Evolutionary conservation across 306 rosid species (phyloP), one percentile per base, ranked within the genome.

Genomic region (Medicago lupulina): DNA sequence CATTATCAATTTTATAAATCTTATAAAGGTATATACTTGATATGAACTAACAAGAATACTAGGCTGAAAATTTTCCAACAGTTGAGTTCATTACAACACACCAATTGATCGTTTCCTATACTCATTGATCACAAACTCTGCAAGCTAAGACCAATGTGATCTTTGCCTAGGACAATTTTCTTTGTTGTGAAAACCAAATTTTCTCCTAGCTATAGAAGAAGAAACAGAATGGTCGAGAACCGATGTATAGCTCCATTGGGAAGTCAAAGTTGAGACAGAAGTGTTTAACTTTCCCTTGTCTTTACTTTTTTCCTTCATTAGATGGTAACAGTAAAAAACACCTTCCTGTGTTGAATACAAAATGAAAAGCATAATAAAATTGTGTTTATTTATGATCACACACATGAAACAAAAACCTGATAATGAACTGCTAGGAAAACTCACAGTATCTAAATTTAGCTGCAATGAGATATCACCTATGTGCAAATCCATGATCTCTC

Each of bases 111-210:
- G 13, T 25, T 60, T 31, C 68, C 44, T 62, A 62, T 38, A 36
- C 2, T 49, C 18, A 49, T 16, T n/a, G 4, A 64, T 36, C 28
- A 64, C 49, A 64, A 64, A n/a, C 3, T 64, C 25, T 9, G 7
- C 21, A 62, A 31, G 46, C 44, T 62, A 64, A 16, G n/a, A 14
- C 25, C 28, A 4, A 36, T 38, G 49, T 16, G 69, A 38, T 40
- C 8, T n/a, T 38, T 63, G 25, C 28, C 15, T n/a, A n/a, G 14
- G 69, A 16, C n/a, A 40, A 63, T 38, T 64, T 64, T 64, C 49
- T 64, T 64, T 64, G 47, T 64, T 64, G 9, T 16, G 50, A n/a
- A 38, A 63, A 63, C 47, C 19, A 64, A 64, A 15, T 16, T n/a
- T 64, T 64, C 70, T 64, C 49, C 2, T 64, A 39, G 47, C 49